Base-by-base conservation (phyloP, 768 basidiomycete species). In the Imleria badia region DNA sequence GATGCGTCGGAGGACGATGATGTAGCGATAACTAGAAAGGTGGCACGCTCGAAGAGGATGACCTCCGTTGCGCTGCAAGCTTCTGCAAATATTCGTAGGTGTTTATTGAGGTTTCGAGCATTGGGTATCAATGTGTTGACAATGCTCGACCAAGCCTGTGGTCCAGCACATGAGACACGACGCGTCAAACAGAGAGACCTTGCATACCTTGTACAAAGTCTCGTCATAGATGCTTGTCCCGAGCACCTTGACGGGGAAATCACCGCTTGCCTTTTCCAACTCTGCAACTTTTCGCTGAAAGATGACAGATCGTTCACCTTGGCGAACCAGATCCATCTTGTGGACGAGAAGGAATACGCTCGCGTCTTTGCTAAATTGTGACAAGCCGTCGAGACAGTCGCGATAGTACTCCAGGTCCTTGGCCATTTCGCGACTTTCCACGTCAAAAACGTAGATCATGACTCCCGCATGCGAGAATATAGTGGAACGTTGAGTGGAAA, bases 151-250 rank as follows among this genome's bases (percentile, higher is more conserved):
- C 97, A 98, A 19, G 97, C 97, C 96, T 98, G 51, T 34, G 11
- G 44, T 33, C 20, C 49, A 26, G 17, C 12, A 22, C n/a, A 52
- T 68, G 41, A 48, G 48, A 53, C 35, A 45, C 52, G 51, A 46
- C 45, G 45, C n/a, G 29, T n/a, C 19, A 48, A 19, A 45, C 43
- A 44, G 26, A 33, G 33, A 38, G 42, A 35, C 4, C 22, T 23
- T 11, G 33, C 68, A 54, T 60, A 87, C 95, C 81, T 89, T 94
- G 78, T 98, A 99, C 45, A 99, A 75, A 61, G 89, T 94, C 72
- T 99, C 96, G 68, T 99, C 94, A 72, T 94, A 97, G 60, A 99
- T 99, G 66, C 89, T 94, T 17, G 97, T 98, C 23, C 89, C 91
- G 61, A 94, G 94, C 17, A 94, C 87, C 29, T 83, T 85, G 54